These are phyloP conservation scores for Tuber melanosporum DNA, from an alignment of 495 filamentous ascomycete species.

Conservation along the genomic window DNA sequence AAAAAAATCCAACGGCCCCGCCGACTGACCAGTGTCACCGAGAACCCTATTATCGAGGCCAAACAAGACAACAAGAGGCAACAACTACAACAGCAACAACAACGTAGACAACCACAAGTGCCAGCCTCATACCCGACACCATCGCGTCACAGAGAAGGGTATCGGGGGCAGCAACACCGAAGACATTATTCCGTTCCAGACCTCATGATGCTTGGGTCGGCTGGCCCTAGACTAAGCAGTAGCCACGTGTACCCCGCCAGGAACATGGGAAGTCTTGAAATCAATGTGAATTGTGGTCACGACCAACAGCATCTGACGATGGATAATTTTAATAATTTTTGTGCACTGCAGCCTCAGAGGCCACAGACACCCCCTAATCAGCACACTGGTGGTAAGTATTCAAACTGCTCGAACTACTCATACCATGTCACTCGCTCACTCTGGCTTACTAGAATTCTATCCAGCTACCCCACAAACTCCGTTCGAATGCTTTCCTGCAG, in stretches of 20 bases:
- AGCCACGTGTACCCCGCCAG: conserved; percentile 27
- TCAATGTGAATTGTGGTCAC: conserved; percentile 21
- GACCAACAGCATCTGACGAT: conserved; percentile 25
- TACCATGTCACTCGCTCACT: conserved; percentile 34
- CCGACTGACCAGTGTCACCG: conserved; percentile 33
- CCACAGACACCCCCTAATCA: conserved; percentile 29
- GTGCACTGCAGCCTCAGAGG: conserved; percentile 21
- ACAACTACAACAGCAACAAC: conserved; percentile 18
- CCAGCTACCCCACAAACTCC: conserved; percentile 37
- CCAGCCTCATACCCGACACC: conserved; percentile 25
- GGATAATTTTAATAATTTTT: conserved; percentile 26
- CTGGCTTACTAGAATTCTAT: conserved; percentile 29
- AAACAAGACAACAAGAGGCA: conserved; percentile 38
- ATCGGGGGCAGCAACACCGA: conserved; percentile 31
- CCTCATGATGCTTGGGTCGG: conserved; percentile 39
- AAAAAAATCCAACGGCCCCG: conserved; percentile 37
- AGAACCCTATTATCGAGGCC: conserved; percentile 37
- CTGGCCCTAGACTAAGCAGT: conserved; percentile 30
- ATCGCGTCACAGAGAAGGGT: conserved; percentile 22
- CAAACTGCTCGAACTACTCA: conserved; percentile 10
- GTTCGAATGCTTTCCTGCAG: conserved; percentile 29
- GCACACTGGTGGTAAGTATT: conserved; percentile 29
- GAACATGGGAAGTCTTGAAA: conserved; percentile 27
- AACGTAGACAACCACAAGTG: conserved; percentile 24
- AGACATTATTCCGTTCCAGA: conserved; percentile 36